These are phyloP conservation scores for Ascocoryne sarcoides DNA, from an alignment of 2,329 filamentous ascomycete genomes.

Conservation along the genomic window DNA sequence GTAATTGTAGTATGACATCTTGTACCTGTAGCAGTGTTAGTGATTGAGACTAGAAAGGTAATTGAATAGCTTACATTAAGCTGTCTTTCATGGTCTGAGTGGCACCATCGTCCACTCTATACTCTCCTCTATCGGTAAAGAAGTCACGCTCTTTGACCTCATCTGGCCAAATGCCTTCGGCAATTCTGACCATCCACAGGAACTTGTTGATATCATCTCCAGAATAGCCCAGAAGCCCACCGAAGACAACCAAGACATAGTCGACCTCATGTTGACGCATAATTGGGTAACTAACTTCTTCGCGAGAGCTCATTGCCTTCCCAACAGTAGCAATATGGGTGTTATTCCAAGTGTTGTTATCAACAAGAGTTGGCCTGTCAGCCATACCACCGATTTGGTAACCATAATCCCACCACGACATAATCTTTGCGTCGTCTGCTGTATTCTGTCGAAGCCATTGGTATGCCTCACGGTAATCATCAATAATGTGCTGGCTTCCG, in stretches of 20 bases:
- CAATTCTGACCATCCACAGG: conserved; percentile 99
- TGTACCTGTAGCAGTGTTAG: conserved; percentile 62
- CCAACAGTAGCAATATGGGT: conserved; percentile 98
- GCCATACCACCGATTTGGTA: conserved; percentile 99
- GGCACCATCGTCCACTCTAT: conserved; percentile 85
- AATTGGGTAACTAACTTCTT: conserved; percentile 97
- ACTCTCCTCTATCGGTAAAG: conserved; percentile 90
- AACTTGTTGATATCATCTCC: conserved; percentile 99
- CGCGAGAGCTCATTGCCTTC: conserved; percentile 95
- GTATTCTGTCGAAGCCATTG: conserved; percentile 99
- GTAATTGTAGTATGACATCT: conserved; percentile 99
- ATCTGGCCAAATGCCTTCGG: conserved; percentile 99
- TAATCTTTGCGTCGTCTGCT: conserved; percentile 87
- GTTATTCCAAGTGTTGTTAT: conserved; percentile 99
- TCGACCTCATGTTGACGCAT: conserved; percentile 98
- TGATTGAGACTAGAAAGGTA: neutral
- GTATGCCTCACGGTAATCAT: conserved; percentile 98
- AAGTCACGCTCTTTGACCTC: conserved; percentile 96
- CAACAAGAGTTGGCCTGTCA: conserved; percentile 89
- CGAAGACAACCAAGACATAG: conserved; percentile 96
- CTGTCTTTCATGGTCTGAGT: conserved; percentile 98
- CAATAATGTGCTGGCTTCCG: conserved; percentile 95
- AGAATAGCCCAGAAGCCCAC: conserved; percentile 90
- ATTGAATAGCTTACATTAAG: conserved; percentile 66
- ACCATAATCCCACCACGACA: conserved; percentile 99